Percentiles rank a stretch among this genome's conserved stretches.
Evolutionary conservation across 129 eudicot genomes (phyloP).

Genomic region (Logfia minima): DNA sequence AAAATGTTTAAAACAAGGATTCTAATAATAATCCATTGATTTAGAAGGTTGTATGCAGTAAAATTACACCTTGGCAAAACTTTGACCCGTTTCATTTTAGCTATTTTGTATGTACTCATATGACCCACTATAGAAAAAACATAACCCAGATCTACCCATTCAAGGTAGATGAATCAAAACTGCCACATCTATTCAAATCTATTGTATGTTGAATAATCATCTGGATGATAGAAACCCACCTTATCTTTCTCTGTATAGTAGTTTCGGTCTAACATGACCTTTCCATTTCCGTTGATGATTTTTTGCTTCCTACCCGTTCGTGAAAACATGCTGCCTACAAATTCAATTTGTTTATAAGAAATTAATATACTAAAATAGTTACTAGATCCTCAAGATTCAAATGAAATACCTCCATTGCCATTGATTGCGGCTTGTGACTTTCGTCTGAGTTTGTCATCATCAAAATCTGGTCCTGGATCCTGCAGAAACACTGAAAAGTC

Average conservation of each 20-base stretch:
- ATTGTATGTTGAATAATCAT: constrained; percentile 12
- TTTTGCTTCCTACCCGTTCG: constrained; percentile 34
- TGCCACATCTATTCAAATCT: not conserved
- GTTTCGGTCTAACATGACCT: constrained; percentile 24
- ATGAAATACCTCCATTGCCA: constrained; percentile 44
- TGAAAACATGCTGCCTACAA: constrained; percentile 44
- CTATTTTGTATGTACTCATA: not conserved
- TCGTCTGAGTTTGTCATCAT: constrained; percentile 42
- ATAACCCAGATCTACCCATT: not conserved
- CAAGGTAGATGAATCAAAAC: not conserved
- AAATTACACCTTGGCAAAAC: not conserved
- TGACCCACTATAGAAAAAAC: not conserved
- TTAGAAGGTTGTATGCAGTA: not conserved
- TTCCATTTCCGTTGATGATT: constrained; percentile 32
- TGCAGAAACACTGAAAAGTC: constrained; percentile 31
- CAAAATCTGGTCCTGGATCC: constrained; percentile 55
- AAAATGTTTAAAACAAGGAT: not conserved
- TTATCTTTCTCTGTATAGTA: constrained; percentile 28
- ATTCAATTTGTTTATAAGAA: constrained; percentile 16
- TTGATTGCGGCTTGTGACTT: constrained; percentile 38
- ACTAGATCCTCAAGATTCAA: constrained; percentile 10
- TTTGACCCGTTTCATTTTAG: not conserved
- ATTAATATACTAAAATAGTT: not conserved
- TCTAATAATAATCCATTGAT: not conserved
- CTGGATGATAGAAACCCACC: constrained; percentile 39